A percentile compares a stretch with the other conserved stretches of the same genome.
These are phyloP conservation scores for Trametes sanguinea DNA, from an alignment of 768 basidiomycete species.

Conservation along the genomic window DNA sequence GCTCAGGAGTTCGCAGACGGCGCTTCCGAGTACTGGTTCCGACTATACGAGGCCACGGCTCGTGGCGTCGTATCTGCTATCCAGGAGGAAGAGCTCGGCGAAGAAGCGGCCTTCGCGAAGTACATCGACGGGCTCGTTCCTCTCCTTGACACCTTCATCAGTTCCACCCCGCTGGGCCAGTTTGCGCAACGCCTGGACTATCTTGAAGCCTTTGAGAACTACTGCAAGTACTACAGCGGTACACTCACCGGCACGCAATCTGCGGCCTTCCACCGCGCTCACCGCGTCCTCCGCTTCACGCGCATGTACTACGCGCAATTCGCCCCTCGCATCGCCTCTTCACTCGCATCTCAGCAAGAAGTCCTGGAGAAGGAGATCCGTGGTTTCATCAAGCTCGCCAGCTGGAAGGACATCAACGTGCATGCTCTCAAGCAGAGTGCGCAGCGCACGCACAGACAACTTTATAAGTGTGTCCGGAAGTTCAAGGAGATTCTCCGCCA, in stretches of 20 bases:
- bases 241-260: conserved; percentile 35
- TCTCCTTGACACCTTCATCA: conserved; percentile 80
- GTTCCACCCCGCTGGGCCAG: conserved; percentile 79
- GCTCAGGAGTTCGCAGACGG: conserved; percentile 44
- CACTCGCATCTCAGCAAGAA: conserved; percentile 57
- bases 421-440: conserved; percentile 92
- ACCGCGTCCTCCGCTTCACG: conserved; percentile 61
- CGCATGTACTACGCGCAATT: conserved; percentile 67
- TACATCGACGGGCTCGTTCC: conserved; percentile 72
- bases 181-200: conserved; percentile 68
- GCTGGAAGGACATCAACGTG: conserved; percentile 97
- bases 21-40: conserved; percentile 86
- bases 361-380: conserved; percentile 78
- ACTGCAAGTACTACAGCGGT: conserved; percentile 41
- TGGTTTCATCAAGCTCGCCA: conserved; percentile 90
- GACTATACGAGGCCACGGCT: conserved; percentile 76
- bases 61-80: conserved; percentile 58
- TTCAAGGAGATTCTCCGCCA: conserved; percentile 88
- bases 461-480: conserved; percentile 89
- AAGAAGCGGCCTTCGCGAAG: conserved; percentile 37
- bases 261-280: conserved; percentile 40
- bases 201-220: conserved; percentile 65
- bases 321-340: conserved; percentile 43
- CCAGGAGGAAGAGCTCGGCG: conserved; percentile 37
- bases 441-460: conserved; percentile 82